A percentile compares a stretch with the other conserved stretches of the same genome.
These are phyloP conservation scores for Russula ochroleuca DNA, from an alignment of 768 basidiomycete species.

Conservation along the genomic window DNA sequence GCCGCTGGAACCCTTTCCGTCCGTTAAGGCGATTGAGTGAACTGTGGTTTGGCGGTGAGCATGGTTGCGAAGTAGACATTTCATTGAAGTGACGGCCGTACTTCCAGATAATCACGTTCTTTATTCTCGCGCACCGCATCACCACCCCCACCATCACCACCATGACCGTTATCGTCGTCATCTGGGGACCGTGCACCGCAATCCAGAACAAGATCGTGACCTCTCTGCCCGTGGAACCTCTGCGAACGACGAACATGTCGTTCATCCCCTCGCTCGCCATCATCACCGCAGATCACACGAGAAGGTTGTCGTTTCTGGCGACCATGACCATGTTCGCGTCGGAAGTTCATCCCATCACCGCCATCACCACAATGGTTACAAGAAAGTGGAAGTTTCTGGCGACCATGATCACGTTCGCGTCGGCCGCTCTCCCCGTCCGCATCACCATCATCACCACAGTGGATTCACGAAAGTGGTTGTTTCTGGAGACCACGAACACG, in stretches of 20 bases:
- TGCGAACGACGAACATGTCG: neutral
- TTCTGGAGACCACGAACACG: conserved; percentile 22
- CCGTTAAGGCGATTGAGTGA: conserved; percentile 27
- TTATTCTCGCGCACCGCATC: conserved; percentile 8
- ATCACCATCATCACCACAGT: conserved; percentile 13
- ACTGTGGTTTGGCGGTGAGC: conserved; percentile 26
- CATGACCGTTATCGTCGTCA: neutral
- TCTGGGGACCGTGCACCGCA: neutral
- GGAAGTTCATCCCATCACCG: conserved; percentile 1
- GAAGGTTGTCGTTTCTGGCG: conserved; percentile 16
- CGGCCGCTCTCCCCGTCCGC: conserved; percentile 4
- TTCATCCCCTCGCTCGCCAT: conserved; percentile 8
- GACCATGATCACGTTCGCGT: conserved; percentile 24
- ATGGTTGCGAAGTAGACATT: neutral
- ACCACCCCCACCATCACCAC: conserved; percentile 21
- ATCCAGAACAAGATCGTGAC: neutral
- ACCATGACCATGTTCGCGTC: conserved; percentile 22
- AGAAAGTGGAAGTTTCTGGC: conserved; percentile 18
- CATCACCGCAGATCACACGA: conserved; percentile 8
- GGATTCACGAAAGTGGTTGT: conserved; percentile 11
- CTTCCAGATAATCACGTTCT: neutral
- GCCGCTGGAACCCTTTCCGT: conserved; percentile 25
- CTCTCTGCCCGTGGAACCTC: neutral
- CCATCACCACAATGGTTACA: conserved; percentile 7
- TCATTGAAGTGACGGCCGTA: neutral